These are phyloP conservation scores for Colletotrichum sp. DNA, from an alignment of 2,329 filamentous ascomycete genomes.

Conservation along the genomic window DNA sequence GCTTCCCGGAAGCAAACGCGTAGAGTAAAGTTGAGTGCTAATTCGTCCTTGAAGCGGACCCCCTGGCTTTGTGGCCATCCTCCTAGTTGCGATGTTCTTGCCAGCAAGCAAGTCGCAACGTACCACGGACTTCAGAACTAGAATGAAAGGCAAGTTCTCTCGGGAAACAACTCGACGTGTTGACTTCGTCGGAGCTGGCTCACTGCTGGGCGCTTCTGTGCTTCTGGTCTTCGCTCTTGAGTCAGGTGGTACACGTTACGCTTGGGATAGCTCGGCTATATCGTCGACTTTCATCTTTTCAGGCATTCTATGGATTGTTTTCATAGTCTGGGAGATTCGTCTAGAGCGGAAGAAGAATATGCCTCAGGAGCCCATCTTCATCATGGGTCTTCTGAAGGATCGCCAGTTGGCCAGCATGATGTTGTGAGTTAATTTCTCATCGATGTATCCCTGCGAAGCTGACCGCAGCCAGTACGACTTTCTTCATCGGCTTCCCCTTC, in stretches of 20 bases:
- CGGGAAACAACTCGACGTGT: not conserved
- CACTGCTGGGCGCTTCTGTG: constrained; percentile 26
- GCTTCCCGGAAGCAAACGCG: too few relatives aligned
- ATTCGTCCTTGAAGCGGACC: not conserved
- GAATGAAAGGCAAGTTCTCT: not conserved
- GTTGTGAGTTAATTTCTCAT: not conserved
- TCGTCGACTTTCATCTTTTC: constrained; percentile 31
- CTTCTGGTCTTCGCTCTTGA: constrained; percentile 53
- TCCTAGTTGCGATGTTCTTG: not conserved
- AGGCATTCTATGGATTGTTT: not conserved
- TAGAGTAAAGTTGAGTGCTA: not conserved
- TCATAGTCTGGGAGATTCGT: not conserved
- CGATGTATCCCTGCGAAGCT: not conserved
- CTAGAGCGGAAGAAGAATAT: not conserved
- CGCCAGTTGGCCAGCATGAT: not conserved
- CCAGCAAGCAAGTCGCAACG: not conserved
- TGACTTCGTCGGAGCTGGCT: not conserved
- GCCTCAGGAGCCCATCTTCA: not conserved
- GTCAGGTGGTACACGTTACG: constrained; percentile 43
- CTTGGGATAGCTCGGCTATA: constrained; percentile 46
- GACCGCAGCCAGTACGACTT: not conserved
- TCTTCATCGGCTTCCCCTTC: constrained; percentile 29
- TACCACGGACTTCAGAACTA: not conserved
- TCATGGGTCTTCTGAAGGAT: not conserved
- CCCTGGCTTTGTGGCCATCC: not conserved